Base-by-base conservation (phyloP, 495 filamentous ascomycete genomes). In the Corynascus novoguineensis region DNA sequence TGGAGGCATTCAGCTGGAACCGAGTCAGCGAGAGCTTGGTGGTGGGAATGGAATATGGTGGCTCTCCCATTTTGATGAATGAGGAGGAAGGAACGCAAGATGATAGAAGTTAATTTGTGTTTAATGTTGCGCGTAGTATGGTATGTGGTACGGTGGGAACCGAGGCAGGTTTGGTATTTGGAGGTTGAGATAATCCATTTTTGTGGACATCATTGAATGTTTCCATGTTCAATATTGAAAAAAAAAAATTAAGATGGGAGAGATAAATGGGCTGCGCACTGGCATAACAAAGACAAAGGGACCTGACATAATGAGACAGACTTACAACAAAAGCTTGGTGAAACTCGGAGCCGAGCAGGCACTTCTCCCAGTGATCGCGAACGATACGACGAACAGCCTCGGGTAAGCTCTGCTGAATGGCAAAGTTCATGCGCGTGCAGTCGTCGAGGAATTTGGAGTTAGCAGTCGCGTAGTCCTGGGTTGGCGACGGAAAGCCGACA, bases 311-410 rank as follows among this genome's bases (percentile, higher is more conserved):
- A 27, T 41, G 27, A 38, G 27, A 40, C 40, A 40, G 6, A 73
- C 75, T 75, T 60, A 79, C 76, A 52, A 78, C 50, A 55, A 78
- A 79, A 14, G 74, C 73, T 29, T 74, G 69, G 53, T 79, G 76
- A 57, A 77, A 79, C 44, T 79, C 76, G 50, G 73, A 73, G 17
- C 76, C 76, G n/a, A 77, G 55, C n/a, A 78, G 55, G 37, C 71
- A 76, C 50, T 76, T 77, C 47, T 76, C 67, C 76, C 76, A 79
- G 53, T 76, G 71, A 42, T 78, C 74, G 9, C 76, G 68, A 9
- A 79, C 57, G 17, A 71, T 63, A 53, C 73, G 68, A 27, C 76
- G 69, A 9, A 78, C 76, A 4, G 74, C 70, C 57, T 73, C 70
- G 17, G 76, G 68, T 8, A 72, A 50, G 52, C 73, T 71, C 53